Evolutionary conservation across 2,329 filamentous ascomycete species (phyloP), one percentile per base, ranked within the genome.

Genomic region (Camillea tinctor): DNA sequence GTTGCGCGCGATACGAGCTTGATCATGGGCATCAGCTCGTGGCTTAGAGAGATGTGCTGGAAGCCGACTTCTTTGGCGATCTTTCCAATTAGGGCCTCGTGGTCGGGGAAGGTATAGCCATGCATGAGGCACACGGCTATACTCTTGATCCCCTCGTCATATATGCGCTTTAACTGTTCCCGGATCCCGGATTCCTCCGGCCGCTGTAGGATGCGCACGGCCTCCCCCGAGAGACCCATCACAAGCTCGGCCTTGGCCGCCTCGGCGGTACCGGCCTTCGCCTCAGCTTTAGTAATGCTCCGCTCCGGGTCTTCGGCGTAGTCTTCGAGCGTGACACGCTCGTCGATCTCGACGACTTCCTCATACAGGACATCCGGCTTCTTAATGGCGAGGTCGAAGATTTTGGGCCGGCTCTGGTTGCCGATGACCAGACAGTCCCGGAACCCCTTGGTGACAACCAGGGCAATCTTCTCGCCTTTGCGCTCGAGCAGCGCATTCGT

Each of bases 121-220:
- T 97, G 93, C 88, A 97, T 93, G 60, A 97, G 77, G 68, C 92
- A 96, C 1, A 97, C 92, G 2, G 93, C 93, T 66, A 97, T 88
- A 72, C 91, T 96, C 63, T 84, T 83, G 67, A 96, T 88, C 0
- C 91, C 91, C 30, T 81, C 78, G 62, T 90, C 84, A 63, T 85
- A 90, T 3, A 96, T 80, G 5, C 81, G 80, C 72, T 91, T 81
- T 51, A 93, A 74, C 69, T 91, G 84, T 13, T 79, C 72, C 61
- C 81, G 76, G 63, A 91, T 86, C 22, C 74, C 77, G 4, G 79
- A 76, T 64, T 85, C 81, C 20, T 84, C 79, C 0, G 90, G 89
- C 55, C 86, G 76, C 67, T 82, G 78, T 57, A 94, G 72, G 61
- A 93, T 86, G 52, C 91, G 82, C 19, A 94, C 88, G 0, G 88